Conservation (phyloP, 2,329 filamentous ascomycete genomes). For the Nothophoma quercina region DNA sequence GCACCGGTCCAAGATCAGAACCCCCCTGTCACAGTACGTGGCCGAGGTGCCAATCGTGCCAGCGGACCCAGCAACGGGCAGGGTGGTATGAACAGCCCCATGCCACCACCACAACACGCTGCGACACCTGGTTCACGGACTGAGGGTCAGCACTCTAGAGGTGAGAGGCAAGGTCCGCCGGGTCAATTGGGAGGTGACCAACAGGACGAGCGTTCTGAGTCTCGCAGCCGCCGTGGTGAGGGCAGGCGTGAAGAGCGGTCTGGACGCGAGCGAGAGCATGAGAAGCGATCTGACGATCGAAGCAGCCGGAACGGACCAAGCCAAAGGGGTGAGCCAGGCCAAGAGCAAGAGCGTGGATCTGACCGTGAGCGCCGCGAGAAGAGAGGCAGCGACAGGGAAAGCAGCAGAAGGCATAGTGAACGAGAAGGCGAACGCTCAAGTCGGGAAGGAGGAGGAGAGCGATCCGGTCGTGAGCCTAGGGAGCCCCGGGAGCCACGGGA, state of each 20-base stretch:
- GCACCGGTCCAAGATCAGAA: slow-evolving; percentile 22
- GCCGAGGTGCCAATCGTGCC: slow-evolving; percentile 40
- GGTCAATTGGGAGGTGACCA: slow-evolving; percentile 26
- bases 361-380: slow-evolving; percentile 42
- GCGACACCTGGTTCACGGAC: slow-evolving; percentile 33
- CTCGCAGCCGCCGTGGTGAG: slow-evolving; percentile 38
- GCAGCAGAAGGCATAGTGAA: slow-evolving; percentile 30
- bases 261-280: slow-evolving; percentile 33
- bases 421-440: slow-evolving; percentile 27
- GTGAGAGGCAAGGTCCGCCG: slow-evolving; percentile 26
- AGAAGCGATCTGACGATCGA: slow-evolving; percentile 39
- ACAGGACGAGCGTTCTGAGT: slow-evolving; percentile 39
- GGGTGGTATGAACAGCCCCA: slow-evolving; percentile 27
- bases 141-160: slow-evolving; percentile 34
- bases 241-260: slow-evolving; percentile 39
- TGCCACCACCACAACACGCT: slow-evolving; percentile 35
- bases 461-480: slow-evolving; percentile 26
- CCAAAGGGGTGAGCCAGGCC: slow-evolving; percentile 24
- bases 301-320: slow-evolving; percentile 29
- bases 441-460: slow-evolving; percentile 20
- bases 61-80: slow-evolving; percentile 29
- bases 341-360: slow-evolving; percentile 32
- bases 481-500: slow-evolving; percentile 24
- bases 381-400: slow-evolving; percentile 34
- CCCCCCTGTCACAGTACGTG: slow-evolving; percentile 37